Percentiles rank a stretch among this genome's conserved stretches.
Evolutionary conservation across 805 yeast genomes (phyloP).

Genomic region (Candida germanica): DNA sequence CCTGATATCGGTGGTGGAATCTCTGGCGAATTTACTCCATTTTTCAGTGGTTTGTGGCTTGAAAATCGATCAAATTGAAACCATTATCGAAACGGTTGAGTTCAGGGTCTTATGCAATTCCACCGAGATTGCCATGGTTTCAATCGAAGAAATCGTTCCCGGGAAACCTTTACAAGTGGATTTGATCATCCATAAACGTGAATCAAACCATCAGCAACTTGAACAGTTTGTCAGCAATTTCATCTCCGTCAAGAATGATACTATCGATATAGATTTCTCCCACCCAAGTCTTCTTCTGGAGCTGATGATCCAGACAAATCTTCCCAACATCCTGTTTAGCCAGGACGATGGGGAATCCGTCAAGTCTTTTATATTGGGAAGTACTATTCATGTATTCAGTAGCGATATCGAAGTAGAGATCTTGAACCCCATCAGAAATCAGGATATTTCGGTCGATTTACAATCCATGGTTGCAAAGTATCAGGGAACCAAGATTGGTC

Average conservation of each 20-base stretch:
- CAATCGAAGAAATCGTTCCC: neutral
- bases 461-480: constrained; percentile 47
- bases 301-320: neutral
- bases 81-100: neutral
- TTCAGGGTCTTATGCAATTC: neutral
- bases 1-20: neutral
- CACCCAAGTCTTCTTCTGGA: neutral
- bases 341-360: constrained; percentile 23
- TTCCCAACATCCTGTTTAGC: constrained; percentile 2
- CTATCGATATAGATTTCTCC: neutral
- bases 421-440: constrained; percentile 52
- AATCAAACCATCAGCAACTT: neutral
- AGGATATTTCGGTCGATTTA: constrained; percentile 41
- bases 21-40: neutral
- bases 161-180: constrained; percentile 2
- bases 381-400: constrained; percentile 52
- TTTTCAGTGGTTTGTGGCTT: constrained; percentile 2
- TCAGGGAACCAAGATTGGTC: constrained; percentile 46
- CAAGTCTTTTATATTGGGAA: constrained; percentile 34
- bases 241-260: constrained; percentile 4
- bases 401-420: constrained; percentile 54
- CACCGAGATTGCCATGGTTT: neutral
- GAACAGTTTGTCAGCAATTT: constrained; percentile 7
- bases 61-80: neutral
- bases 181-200: neutral